Evolutionary conservation across 306 rosid species (phyloP), one percentile per base, ranked within the genome.

Genomic region (Urtica urens): DNA sequence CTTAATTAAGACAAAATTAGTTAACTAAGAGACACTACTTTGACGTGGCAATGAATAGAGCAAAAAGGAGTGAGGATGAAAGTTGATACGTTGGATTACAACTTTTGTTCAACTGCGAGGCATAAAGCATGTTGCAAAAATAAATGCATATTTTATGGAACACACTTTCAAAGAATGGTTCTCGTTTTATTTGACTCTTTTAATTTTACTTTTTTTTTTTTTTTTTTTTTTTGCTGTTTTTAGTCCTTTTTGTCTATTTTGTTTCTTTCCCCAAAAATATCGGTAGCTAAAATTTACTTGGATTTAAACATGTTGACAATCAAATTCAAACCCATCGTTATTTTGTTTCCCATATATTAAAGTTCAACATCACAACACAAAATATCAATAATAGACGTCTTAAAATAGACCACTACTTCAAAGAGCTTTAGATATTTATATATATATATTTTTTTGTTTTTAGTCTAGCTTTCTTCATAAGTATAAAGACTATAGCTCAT

Each of bases 171-270:
- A 31, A 10, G 0, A 43, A 33, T 53, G 53, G 67, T 43, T 7
- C 66, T 42, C 21, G 13, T 50, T 40, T 37, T n/a, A 24, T 23
- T 38, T 34, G 16, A 35, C 45, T 22, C 45, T n/a, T n/a, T n/a
- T 35, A 35, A 1, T 35, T 35, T n/a, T 28, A 28, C 6, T 28
- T 35, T 13, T 35, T 7, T 35, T 35, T 35, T 3, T 35, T 7
- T 35, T 37, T 52, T 14, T 10, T 37, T 3, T 13, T 8, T 30
- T n/a, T 22, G 4, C 3, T 44, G 8, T 21, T 10, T 21, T 45
- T 45, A 22, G 22, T 51, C 37, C 11, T 51, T 23, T 13, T 0
- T 21, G 10, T 24, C 10, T 54, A 54, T 53, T 37, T 21, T 34
- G 11, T 21, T 16, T 35, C 11, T 3, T 28, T 9, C 10, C 41